Base-by-base conservation (phyloP, 1,284 basidiomycete genomes). In the Malassezia japonica region DNA sequence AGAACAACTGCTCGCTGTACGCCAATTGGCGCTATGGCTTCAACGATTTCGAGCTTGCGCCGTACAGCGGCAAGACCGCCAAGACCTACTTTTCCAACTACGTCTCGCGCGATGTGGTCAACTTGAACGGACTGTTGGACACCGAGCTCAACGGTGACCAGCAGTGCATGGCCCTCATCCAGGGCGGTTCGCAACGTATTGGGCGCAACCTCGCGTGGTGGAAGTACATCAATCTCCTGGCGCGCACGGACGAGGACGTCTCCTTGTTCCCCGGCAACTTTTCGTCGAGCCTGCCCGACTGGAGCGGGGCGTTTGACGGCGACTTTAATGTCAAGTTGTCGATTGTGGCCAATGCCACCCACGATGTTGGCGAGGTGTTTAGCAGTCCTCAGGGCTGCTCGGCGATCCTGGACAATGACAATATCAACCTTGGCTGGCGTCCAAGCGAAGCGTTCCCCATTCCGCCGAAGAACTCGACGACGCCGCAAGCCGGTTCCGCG, bases 201-300 rank as follows among this genome's bases (percentile, higher is more conserved):
- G 48, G 56, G 23, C 59, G 66, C 6, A 55, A 34, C 27, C 27
- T 61, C 13, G 60, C 61, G 5, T 68, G 62, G 39, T 68, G 64
- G 65, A 65, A 65, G 41, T 68, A 68, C 43, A 50, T 67, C 37
- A 52, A 68, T 29, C 44, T 62, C 7, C 47, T 68, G 16, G 50
- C 54, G 2, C 56, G 57, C 9, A 46, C 48, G 7, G 34, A 43
- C 2, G 31, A 45, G 10, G 21, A 40, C 16, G 34, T 57, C 5
- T 34, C 24, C 1, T 40, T 44, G 15, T 64, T 61, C 20, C 63
- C 63, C 0, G 64, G 64, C 9, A 46, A 46, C 20, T 67, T 67
- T 50, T 54, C 58, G 1, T 54, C 58, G 1, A 36, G 46, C 4
- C 36, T 66, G 15, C 48, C 48, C 6, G 25, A 50, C 24, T 50